These are phyloP conservation scores for Parsonsia alboflavescens DNA, from an alignment of 257 asterid genomes.

Conservation along the genomic window DNA sequence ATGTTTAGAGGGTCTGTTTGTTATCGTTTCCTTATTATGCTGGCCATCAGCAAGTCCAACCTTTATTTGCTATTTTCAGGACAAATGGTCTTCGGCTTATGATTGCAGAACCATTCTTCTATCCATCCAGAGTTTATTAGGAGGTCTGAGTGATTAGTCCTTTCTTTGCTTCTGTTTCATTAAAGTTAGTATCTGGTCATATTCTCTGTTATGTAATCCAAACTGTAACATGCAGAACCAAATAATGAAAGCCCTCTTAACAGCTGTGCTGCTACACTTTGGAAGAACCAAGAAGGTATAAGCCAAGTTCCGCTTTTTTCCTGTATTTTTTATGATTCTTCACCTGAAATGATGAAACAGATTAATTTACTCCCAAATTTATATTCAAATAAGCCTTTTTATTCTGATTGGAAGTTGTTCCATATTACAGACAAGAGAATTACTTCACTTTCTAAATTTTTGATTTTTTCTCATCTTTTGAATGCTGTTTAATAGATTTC, in stretches of 20 bases:
- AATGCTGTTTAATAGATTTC: neutral
- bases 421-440: neutral
- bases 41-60: neutral
- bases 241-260: conserved; percentile 69
- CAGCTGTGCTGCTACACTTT: conserved; percentile 67
- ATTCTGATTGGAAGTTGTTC: neutral
- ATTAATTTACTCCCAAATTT: neutral
- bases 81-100: conserved; percentile 78
- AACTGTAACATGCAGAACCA: conserved; percentile 43
- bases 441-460: too few species aligned
- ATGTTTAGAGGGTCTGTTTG: neutral
- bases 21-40: neutral
- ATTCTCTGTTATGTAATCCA: conserved; percentile 3
- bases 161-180: neutral
- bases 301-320: neutral
- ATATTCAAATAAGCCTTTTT: too few species aligned
- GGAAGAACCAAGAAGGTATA: conserved; percentile 69
- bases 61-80: conserved; percentile 27
- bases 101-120: conserved; percentile 73
- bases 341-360: neutral
- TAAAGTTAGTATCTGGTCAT: neutral
- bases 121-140: conserved; percentile 65
- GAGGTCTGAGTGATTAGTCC: conserved; percentile 36
- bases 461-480: neutral
- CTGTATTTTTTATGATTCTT: neutral